Base-by-base conservation (phyloP, 2,329 filamentous ascomycete genomes). In the Ophiostoma australiae region DNA sequence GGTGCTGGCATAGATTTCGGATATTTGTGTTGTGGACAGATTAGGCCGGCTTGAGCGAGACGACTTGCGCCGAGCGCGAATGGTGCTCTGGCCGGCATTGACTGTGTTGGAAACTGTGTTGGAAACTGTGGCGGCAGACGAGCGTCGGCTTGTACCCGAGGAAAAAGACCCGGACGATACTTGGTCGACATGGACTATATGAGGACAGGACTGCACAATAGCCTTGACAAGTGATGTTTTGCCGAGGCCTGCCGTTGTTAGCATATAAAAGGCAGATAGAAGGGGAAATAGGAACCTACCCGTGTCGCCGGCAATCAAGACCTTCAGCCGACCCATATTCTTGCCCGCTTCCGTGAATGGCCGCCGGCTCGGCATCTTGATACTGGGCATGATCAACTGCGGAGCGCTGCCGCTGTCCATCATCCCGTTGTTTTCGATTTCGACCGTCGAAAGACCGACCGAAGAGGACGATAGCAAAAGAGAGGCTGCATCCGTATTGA, bases 381-480 rank as follows among this genome's bases (percentile, higher is more conserved):
- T 90, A 77, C 93, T 97, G 5, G 95, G 95, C 95, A 99, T 99
- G 72, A 99, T 92, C n/a, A 99, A 85, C 79, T 98, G 94, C 33
- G 91, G 90, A 58, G 83, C 84, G 73, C 79, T 83, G 67, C 81
- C 80, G 72, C 84, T 78, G 86, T 89, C 76, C 73, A 80, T 74
- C 79, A 82, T 78, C 78, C 82, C 78, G 66, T 27, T 73, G 69
- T 66, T 41, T n/a, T 58, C 23, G 3, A 65, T 52, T 20, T 58
- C 23, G 5, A 55, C 39, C 1, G 72, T 72, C 23, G 72, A 67
- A 5, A 61, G 20, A 13, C 68, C 70, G 3, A 68, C 48, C 15
- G 63, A 20, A 20, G 27, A 35, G 17, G 58, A 61, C 27, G 61
- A 31, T 33, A 23, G 17, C 4, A 65, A 7, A 17, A n/a, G 8